Evolutionary conservation across 352 stramenopile genomes (phyloP).

Genomic region (Phytopythium montanum): DNA sequence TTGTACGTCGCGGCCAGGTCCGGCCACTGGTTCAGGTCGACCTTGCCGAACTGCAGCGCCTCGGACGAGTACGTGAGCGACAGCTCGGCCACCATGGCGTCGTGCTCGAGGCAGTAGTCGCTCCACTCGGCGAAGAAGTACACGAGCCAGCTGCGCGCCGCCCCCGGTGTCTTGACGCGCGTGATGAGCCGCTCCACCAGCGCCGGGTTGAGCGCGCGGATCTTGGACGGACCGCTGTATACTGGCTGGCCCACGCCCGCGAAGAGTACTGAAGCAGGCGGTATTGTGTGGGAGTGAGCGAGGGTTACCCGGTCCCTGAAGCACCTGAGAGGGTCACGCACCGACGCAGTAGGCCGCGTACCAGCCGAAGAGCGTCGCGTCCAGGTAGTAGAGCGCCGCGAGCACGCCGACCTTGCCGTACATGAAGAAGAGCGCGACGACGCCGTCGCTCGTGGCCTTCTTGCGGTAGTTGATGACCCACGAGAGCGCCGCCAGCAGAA

Average conservation of each 20-base stretch:
- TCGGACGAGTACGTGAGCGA: constrained; percentile 56
- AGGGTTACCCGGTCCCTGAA: too few species aligned
- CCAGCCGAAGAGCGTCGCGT: constrained; percentile 58
- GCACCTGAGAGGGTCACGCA: constrained; percentile 19
- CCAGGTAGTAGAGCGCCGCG: constrained; percentile 63
- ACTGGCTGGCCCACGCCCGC: constrained; percentile 53
- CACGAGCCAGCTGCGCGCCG: constrained; percentile 55
- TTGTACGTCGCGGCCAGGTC: constrained; percentile 53
- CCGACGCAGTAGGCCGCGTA: constrained; percentile 55
- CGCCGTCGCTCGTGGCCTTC: constrained; percentile 62
- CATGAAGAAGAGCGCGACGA: constrained; percentile 63
- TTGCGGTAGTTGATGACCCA: constrained; percentile 75
- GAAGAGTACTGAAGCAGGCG: constrained; percentile 45
- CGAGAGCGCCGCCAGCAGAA: constrained; percentile 48
- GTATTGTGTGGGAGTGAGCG: too few species aligned
- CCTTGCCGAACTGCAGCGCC: constrained; percentile 54
- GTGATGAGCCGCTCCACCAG: constrained; percentile 49
- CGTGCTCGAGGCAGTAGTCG: constrained; percentile 67
- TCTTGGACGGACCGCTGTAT: constrained; percentile 57
- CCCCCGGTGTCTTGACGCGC: constrained; percentile 18
- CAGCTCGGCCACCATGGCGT: constrained; percentile 67
- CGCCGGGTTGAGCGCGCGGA: constrained; percentile 38
- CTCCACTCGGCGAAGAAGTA: constrained; percentile 77
- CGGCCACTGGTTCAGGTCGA: constrained; percentile 63
- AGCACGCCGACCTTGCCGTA: constrained; percentile 65